phyloP scores from a whole-genome alignment of 2,329 filamentous ascomycete species.

The Rutstroemia sp. region DNA sequence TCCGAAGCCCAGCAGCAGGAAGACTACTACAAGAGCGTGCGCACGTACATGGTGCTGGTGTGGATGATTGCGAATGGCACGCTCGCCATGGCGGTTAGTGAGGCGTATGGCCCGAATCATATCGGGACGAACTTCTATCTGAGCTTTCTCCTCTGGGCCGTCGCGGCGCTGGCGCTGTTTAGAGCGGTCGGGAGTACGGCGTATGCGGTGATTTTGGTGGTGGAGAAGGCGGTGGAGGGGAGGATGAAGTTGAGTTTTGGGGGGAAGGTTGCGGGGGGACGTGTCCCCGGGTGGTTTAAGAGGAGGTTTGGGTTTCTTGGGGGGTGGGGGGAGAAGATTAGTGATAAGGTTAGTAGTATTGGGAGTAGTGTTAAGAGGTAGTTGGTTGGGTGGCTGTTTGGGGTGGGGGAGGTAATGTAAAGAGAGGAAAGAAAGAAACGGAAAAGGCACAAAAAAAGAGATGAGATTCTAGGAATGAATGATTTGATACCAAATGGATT shows the following conservation, averaged over 20 bases:
- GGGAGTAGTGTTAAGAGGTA: conserved; percentile 19
- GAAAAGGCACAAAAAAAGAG: not conserved
- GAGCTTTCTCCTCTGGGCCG: conserved; percentile 86
- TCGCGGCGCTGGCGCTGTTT: conserved; percentile 81
- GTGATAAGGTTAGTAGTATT: conserved; percentile 26
- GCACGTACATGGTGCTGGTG: conserved; percentile 93
- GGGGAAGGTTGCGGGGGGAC: conserved; percentile 26
- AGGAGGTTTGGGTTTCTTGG: conserved; percentile 7
- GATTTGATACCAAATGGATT: not conserved
- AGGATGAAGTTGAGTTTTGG: conserved; percentile 44
- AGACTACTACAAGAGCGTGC: conserved; percentile 95
- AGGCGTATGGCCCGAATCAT: conserved; percentile 67
- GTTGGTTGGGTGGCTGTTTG: not conserved
- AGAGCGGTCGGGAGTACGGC: conserved; percentile 73
- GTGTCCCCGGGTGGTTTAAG: conserved; percentile 24
- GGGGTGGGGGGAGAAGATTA: conserved; percentile 23
- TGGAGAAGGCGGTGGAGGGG: conserved; percentile 84
- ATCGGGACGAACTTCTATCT: conserved; percentile 85
- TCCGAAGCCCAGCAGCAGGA: conserved; percentile 85
- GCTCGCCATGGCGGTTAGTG: conserved; percentile 85
- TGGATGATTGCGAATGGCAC: conserved; percentile 94
- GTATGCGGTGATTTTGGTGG: conserved; percentile 74
- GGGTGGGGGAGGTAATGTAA: not conserved
- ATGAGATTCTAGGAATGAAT: no score
- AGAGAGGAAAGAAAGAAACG: not conserved